Percentiles rank a stretch among this genome's conserved stretches.
phyloP scores from a whole-genome alignment of 2,329 filamentous ascomycete species.

The Cryphonectria japonica region DNA sequence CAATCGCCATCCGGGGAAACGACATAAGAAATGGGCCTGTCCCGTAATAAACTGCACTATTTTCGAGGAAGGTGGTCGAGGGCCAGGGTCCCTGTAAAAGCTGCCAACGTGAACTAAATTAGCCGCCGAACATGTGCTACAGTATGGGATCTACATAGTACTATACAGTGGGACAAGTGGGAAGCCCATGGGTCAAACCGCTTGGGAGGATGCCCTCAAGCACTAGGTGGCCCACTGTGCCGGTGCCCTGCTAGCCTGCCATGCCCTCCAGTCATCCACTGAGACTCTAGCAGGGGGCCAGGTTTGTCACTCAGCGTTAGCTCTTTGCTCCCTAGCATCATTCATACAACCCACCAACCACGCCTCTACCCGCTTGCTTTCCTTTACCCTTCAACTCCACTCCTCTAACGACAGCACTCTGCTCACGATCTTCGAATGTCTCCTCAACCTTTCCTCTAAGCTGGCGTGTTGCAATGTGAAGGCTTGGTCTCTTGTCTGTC shows the following conservation, averaged over 20 bases:
- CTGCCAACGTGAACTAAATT: too few species aligned
- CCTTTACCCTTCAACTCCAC: background rate
- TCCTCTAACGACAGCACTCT: background rate
- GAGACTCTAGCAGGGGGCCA: background rate
- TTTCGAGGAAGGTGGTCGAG: background rate
- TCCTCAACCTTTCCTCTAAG: background rate
- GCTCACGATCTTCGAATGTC: background rate
- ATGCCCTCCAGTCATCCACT: background rate
- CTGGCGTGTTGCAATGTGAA: background rate
- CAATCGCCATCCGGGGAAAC: background rate
- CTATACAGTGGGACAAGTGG: background rate
- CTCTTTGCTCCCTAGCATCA: background rate
- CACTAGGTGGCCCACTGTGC: background rate
- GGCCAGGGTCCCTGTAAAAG: too few species aligned
- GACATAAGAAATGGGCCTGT: background rate
- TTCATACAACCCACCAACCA: background rate
- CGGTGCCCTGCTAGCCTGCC: too few species aligned
- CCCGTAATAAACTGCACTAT: background rate
- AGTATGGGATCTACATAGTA: too few species aligned
- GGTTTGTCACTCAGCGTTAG: background rate
- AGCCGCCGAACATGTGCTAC: too few species aligned
- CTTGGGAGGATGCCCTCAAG: background rate
- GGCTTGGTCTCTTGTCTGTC: background rate
- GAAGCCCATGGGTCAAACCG: background rate
- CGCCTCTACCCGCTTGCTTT: background rate